A percentile compares a stretch with the other conserved stretches of the same genome.
Conservation (phyloP, 768 basidiomycete genomes). For the Psilocybe sp. region DNA sequence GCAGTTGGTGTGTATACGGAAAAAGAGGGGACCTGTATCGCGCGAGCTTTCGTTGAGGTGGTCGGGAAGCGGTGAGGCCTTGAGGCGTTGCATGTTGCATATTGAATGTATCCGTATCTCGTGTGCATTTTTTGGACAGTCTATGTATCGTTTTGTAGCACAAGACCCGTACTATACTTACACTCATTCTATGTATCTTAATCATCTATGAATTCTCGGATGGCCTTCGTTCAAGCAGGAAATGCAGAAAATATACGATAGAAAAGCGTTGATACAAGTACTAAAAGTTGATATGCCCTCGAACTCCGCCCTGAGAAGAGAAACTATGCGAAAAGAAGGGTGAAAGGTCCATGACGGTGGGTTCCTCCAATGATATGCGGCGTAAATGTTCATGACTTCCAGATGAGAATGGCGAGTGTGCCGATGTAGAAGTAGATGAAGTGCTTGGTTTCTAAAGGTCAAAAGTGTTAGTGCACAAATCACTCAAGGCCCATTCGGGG, state of each 20-base stretch:
- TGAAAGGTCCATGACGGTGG: neutral
- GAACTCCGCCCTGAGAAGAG: no score
- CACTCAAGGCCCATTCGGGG: neutral
- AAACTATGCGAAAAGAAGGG: no score
- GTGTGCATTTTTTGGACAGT: constrained; percentile 14
- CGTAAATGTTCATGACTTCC: constrained; percentile 70
- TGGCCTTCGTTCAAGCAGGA: constrained; percentile 12
- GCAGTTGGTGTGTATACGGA: constrained; percentile 53
- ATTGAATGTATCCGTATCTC: constrained; percentile 14
- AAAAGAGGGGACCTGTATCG: constrained; percentile 50
- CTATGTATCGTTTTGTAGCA: constrained; percentile 16
- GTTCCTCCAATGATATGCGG: neutral
- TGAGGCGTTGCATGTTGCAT: constrained; percentile 1
- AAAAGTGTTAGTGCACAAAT: constrained; percentile 11
- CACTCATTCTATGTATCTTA: constrained; percentile 14
- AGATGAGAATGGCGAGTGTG: constrained; percentile 87
- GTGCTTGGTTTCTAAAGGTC: constrained; percentile 83
- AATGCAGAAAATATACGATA: constrained; percentile 12
- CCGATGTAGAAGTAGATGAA: constrained; percentile 99
- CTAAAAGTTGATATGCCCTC: constrained; percentile 7
- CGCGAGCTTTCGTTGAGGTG: constrained; percentile 56
- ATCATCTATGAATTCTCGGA: constrained; percentile 4
- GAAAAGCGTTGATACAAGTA: constrained; percentile 19
- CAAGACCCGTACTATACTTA: constrained; percentile 18
- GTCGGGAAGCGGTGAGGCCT: constrained; percentile 26